Percentiles rank a stretch among this genome's conserved stretches.
These are phyloP conservation scores for Psilocybe mexicana DNA, from an alignment of 1,284 basidiomycete species.

Conservation along the genomic window DNA sequence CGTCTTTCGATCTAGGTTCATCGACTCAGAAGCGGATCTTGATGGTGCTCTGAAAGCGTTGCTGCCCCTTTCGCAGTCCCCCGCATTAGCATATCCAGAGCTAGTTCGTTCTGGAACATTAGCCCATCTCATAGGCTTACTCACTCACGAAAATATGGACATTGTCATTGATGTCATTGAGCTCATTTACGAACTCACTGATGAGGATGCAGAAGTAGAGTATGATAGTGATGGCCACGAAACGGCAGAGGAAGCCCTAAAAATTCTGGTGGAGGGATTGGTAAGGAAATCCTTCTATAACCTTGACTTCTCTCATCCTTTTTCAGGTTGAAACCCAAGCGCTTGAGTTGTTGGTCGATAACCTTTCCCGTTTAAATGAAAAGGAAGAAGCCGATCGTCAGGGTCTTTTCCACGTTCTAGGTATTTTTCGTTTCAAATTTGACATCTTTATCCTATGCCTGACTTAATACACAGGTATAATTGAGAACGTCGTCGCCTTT, in stretches of 20 bases:
- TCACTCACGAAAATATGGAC: slow-evolving; percentile 92
- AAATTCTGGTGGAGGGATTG: slow-evolving; percentile 71
- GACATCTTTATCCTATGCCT: not conserved
- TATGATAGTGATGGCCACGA: slow-evolving; percentile 70
- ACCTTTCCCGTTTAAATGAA: slow-evolving; percentile 81
- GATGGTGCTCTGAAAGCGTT: slow-evolving; percentile 86
- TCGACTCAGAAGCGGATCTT: slow-evolving; percentile 96
- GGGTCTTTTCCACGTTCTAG: slow-evolving; percentile 90
- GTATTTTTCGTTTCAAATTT: slow-evolving; percentile 36
- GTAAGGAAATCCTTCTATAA: slow-evolving; percentile 42
- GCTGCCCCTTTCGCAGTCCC: slow-evolving; percentile 87
- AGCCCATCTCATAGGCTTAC: slow-evolving; percentile 74
- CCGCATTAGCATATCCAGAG: slow-evolving; percentile 86
- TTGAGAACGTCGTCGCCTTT: slow-evolving; percentile 91
- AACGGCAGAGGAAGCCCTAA: slow-evolving; percentile 69
- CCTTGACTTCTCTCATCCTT: not conserved
- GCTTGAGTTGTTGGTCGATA: slow-evolving; percentile 88
- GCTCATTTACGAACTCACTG: slow-evolving; percentile 91
- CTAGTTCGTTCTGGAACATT: slow-evolving; percentile 78
- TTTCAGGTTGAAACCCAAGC: slow-evolving; percentile 77
- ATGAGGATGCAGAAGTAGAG: slow-evolving; percentile 90
- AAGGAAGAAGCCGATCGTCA: slow-evolving; percentile 85
- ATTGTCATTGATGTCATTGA: slow-evolving; percentile 92
- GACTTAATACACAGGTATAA: slow-evolving; percentile 58
- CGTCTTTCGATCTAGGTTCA: slow-evolving; percentile 59